These are phyloP conservation scores for Dioscorea zingiberensis DNA, from an alignment of 106 monocot species.

Conservation along the genomic window DNA sequence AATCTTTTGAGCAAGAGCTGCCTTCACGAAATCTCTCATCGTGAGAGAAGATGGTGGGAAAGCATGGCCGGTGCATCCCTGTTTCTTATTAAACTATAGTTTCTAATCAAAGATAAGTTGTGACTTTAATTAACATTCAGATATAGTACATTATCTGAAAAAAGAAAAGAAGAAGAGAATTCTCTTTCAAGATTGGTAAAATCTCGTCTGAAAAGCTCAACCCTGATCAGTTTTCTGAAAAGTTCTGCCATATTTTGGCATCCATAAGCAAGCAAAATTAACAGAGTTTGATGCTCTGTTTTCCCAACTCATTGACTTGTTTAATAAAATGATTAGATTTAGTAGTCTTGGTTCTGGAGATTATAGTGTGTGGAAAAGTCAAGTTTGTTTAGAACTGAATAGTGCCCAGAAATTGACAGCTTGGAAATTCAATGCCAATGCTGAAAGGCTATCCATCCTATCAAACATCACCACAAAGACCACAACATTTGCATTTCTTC, in stretches of 20 bases:
- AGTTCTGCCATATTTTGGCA: no score
- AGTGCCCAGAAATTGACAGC: not conserved
- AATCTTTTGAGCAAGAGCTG: no score
- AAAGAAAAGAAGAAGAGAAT: not conserved
- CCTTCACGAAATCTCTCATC: no score
- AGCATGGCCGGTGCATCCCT: no score
- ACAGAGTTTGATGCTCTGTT: no score
- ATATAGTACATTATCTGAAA: not conserved
- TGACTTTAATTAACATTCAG: not conserved
- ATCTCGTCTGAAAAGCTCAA: no score
- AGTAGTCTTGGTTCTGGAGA: not conserved
- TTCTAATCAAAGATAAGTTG: not conserved
- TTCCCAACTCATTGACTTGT: not conserved
- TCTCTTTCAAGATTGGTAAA: not conserved
- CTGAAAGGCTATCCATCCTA: not conserved
- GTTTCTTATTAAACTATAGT: no score
- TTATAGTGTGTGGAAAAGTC: not conserved
- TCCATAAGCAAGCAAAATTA: no score
- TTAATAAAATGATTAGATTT: not conserved
- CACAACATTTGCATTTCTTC: not conserved
- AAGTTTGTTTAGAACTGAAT: not conserved
- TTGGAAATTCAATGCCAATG: not conserved
- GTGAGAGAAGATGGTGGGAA: no score
- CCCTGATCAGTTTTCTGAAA: no score
- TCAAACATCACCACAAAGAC: not conserved